Evolutionary conservation across 2,329 filamentous ascomycete genomes (phyloP).

Genomic region (Scleromitrula shiraiana): DNA sequence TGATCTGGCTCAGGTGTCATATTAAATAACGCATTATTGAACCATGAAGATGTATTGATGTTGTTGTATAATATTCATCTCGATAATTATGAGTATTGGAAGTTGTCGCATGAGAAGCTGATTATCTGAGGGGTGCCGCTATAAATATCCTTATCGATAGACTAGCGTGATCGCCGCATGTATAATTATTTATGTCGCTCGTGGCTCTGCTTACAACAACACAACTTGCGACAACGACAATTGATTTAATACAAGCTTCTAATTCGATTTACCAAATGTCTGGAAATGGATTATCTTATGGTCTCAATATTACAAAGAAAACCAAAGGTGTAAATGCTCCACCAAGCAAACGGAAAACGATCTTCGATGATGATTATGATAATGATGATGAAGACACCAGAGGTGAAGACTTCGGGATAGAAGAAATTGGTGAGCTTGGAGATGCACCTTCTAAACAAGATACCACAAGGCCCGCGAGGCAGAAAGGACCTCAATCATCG

Average conservation of each 20-base stretch:
- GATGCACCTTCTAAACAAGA: conserved; percentile 36
- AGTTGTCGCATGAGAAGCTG: background rate
- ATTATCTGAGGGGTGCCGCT: background rate
- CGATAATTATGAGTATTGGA: background rate
- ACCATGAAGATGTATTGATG: background rate
- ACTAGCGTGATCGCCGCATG: background rate
- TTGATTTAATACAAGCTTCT: background rate
- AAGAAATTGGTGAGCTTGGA: conserved; percentile 55
- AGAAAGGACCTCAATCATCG: conserved; percentile 27
- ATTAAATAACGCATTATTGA: background rate
- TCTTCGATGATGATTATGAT: conserved; percentile 52
- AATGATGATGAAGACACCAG: conserved; percentile 46
- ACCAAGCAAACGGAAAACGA: conserved; percentile 43
- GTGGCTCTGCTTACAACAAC: background rate
- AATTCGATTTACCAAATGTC: conserved; percentile 23
- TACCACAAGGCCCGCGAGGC: conserved; percentile 29
- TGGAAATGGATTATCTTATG: conserved; percentile 41
- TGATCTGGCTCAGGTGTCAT: background rate
- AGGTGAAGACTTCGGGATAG: conserved; percentile 33
- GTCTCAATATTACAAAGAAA: conserved; percentile 56
- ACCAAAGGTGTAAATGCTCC: conserved; percentile 37
- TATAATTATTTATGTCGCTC: background rate
- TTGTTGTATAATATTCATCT: background rate
- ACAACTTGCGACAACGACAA: background rate
- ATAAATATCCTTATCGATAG: background rate